These are phyloP conservation scores for Candida coleopterorum DNA, from an alignment of 805 yeast genomes.

Conservation along the genomic window DNA sequence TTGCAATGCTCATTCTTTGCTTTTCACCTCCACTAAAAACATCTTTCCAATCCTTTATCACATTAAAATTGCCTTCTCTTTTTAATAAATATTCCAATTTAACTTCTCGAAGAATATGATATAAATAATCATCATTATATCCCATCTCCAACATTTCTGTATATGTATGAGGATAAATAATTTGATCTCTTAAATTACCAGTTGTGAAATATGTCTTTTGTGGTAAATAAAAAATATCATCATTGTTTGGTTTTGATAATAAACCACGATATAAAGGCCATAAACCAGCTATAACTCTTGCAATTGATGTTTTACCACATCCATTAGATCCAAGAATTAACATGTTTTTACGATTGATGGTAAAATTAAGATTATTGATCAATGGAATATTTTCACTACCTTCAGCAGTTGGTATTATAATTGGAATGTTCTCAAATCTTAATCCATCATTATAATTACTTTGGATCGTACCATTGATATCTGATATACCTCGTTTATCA, in stretches of 20 bases:
- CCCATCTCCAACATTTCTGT: conserved; percentile 74
- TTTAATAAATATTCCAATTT: conserved; percentile 74
- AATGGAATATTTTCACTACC: conserved; percentile 62
- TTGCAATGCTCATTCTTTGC: conserved; percentile 84
- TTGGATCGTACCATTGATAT: conserved; percentile 78
- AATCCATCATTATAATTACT: conserved; percentile 66
- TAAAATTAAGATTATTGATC: conserved; percentile 56
- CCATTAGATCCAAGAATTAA: conserved; percentile 86
- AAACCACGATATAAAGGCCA: conserved; percentile 91
- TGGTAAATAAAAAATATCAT: conserved; percentile 73
- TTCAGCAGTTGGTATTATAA: conserved; percentile 65
- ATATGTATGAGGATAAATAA: conserved; percentile 79
- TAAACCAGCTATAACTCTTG: conserved; percentile 77
- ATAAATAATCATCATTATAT: conserved; percentile 61
- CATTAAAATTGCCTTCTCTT: conserved; percentile 56
- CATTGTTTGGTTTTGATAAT: conserved; percentile 67
- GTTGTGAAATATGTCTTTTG: conserved; percentile 80
- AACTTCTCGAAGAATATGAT: conserved; percentile 66
- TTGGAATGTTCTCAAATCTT: conserved; percentile 76
- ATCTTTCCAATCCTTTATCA: conserved; percentile 74
- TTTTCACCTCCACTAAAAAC: conserved; percentile 96
- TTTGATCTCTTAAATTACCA: conserved; percentile 87
- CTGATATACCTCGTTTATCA: conserved; percentile 32
- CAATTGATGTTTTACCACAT: conserved; percentile 82
- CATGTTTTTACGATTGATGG: conserved; percentile 55